Percentiles rank a stretch among this genome's conserved stretches.
phyloP scores from a whole-genome alignment of 768 basidiomycete genomes.

The Phylloporus rhodoxanthus region DNA sequence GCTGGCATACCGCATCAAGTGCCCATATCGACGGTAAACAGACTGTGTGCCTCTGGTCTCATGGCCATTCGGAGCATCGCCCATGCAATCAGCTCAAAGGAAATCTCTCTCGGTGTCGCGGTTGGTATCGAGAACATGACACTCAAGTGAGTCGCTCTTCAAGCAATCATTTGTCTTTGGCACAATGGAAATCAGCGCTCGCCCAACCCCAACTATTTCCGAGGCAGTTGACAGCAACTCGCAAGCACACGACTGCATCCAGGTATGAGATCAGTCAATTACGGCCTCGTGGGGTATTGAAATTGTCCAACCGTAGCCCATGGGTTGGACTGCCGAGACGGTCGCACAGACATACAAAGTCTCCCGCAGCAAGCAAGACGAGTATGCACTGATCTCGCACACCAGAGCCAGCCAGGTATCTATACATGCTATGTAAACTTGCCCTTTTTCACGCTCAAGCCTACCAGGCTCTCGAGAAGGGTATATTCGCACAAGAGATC shows the following conservation, averaged over 20 bases:
- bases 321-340: constrained; percentile 96
- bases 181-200: constrained; percentile 41
- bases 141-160: constrained; percentile 46
- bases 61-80: constrained; percentile 92
- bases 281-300: background rate
- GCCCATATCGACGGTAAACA: constrained; percentile 87
- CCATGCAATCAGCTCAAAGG: constrained; percentile 76
- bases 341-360: constrained; percentile 77
- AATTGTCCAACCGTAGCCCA: constrained; percentile 47
- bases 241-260: constrained; percentile 70
- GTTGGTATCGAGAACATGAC: constrained; percentile 82
- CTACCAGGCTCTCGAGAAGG: constrained; percentile 54
- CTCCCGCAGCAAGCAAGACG: constrained; percentile 78
- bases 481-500: constrained; percentile 83
- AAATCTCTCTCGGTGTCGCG: constrained; percentile 83
- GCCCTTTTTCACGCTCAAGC: background rate
- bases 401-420: constrained; percentile 63
- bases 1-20: constrained; percentile 85
- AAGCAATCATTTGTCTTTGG: background rate
- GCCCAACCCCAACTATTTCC: constrained; percentile 66
- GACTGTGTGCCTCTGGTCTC: constrained; percentile 90
- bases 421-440: background rate
- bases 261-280: constrained; percentile 32
- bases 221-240: constrained; percentile 51
- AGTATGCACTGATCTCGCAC: constrained; percentile 85